Evolutionary conservation across 257 asterid genomes (phyloP).

Genomic region (Plantago ovata): DNA sequence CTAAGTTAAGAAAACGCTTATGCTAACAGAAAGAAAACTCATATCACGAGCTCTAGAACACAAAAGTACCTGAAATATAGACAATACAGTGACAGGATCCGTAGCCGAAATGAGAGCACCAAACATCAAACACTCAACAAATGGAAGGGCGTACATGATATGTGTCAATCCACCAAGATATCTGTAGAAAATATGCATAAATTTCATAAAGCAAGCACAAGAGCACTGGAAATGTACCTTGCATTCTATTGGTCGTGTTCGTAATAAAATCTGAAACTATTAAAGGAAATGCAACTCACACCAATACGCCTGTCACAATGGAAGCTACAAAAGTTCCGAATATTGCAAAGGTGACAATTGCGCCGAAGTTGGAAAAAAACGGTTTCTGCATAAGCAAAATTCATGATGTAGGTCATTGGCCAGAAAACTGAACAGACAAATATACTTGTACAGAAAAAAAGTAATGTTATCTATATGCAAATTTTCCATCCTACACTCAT

Average conservation of each 20-base stretch:
- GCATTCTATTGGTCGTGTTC: neutral
- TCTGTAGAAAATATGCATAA: slow-evolving; percentile 42
- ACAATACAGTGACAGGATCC: slow-evolving; percentile 96
- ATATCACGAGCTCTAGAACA: slow-evolving; percentile 16
- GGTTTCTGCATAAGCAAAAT: slow-evolving; percentile 71
- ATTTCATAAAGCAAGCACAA: slow-evolving; percentile 13
- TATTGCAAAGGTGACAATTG: slow-evolving; percentile 87
- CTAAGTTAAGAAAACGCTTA: slow-evolving; percentile 2
- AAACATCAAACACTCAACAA: slow-evolving; percentile 95
- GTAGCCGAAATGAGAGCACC: slow-evolving; percentile 99
- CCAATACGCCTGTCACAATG: slow-evolving; percentile 83
- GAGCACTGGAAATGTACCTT: slow-evolving; percentile 9
- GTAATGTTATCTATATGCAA: neutral
- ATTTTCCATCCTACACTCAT: slow-evolving; percentile 1
- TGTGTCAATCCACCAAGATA: slow-evolving; percentile 77
- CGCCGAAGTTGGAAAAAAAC: slow-evolving; percentile 96
- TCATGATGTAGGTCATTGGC: slow-evolving; percentile 15
- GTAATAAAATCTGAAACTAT: slow-evolving; percentile 14
- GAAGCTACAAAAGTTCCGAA: slow-evolving; percentile 90
- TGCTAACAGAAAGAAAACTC: neutral
- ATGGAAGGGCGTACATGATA: slow-evolving; percentile 91
- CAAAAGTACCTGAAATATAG: slow-evolving; percentile 84
- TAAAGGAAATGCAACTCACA: slow-evolving; percentile 58
- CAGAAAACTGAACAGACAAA: too few species aligned
- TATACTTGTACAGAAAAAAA: slow-evolving; percentile 3